Base-by-base conservation (phyloP, 208 protist genomes). In the Endotrypanum monterogeii region DNA sequence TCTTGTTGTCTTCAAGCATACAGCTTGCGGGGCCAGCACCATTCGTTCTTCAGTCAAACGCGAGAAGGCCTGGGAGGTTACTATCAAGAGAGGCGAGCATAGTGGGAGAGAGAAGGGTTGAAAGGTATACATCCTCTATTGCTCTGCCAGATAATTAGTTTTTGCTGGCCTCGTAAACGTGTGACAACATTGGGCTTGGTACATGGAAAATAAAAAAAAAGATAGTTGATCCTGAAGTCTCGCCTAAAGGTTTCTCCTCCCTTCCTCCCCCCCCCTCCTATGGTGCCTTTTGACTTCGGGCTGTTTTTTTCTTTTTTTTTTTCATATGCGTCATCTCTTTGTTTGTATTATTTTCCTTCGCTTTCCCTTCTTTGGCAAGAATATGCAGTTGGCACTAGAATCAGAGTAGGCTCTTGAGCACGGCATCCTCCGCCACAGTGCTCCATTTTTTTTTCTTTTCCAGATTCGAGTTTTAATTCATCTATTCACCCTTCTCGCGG, bases 131-230 rank as follows among this genome's bases (percentile, higher is more conserved):
- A 62, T 32, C 32, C 57, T 62, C 39, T 18, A 11, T 28, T 62
- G 57, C 32, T 0, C 57, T 25, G 32, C 57, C 57, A 23, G 25
- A 32, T 4, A 16, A 1, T 18, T 2, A 1, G 1, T 18, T n/a
- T 20, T 25, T 30, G 12, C 18, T 8, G 30, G 51, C 28, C 56
- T 56, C 67, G 51, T 39, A 12, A 37, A 39, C 3, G 48, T 60
- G 30, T 25, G 60, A n/a, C 60, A 39, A 48, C 60, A 18, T 9
- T 1, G 60, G 35, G 35, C 25, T 4, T 23, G 35, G 3, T 28
- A 18, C 37, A 44, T 48, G 60, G 37, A 65, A 65, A 65, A 65
- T 23, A 65, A 65, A 65, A 65, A 37, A 14, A 20, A 23, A 14
- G 37, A 9, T 20, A 37, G 37, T 1, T 23, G 9, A 48, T 44